Base-by-base conservation (phyloP, 2,329 filamentous ascomycete species). In the Leptosphaerulina australis region DNA sequence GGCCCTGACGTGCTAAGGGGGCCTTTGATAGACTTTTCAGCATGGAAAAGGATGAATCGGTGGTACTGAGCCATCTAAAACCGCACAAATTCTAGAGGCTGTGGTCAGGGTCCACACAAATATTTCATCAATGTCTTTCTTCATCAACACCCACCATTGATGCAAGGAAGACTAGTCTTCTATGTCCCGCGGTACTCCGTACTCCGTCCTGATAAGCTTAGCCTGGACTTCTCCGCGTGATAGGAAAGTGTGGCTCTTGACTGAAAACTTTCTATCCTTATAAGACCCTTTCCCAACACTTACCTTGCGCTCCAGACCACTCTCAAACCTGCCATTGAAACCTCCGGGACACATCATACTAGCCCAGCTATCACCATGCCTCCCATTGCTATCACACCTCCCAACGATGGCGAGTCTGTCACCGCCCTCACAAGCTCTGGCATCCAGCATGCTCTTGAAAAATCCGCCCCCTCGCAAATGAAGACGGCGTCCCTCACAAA, bases 341-440 rank as follows among this genome's bases (percentile, higher is more conserved):
- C 34, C 39, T n/a, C 18, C 14, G 29, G 36, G 14, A 50, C 29
- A 44, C 6, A 36, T 30, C 15, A n/a, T n/a, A 22, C 14, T n/a
- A 5, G 3, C 5, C 22, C 18, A 22, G 25, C 30, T 47, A 12
- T 28, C 21, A 57, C 25, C 38, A 70, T 72, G 69, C 44, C 68
- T 43, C 66, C 68, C 37, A 69, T 67, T 29, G 67, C 68, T 14
- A 40, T 70, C 33, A 69, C 69, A 39, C 69, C 69, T 38, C 63
- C 60, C 14, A 59, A 55, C 10, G 61, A 67, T 1, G 53, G 48
- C 40, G 61, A 64, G 31, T 66, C 52, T 5, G 50, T 64, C 31
- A 64, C 68, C 24, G 52, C 62, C 15, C 68, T 73, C 50, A 72
- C 69, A 21, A 53, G 56, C 36, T 52, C 62, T 22, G 70, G 70